Base-by-base conservation (phyloP, 306 rosid genomes). In the Medicago arabica region DNA sequence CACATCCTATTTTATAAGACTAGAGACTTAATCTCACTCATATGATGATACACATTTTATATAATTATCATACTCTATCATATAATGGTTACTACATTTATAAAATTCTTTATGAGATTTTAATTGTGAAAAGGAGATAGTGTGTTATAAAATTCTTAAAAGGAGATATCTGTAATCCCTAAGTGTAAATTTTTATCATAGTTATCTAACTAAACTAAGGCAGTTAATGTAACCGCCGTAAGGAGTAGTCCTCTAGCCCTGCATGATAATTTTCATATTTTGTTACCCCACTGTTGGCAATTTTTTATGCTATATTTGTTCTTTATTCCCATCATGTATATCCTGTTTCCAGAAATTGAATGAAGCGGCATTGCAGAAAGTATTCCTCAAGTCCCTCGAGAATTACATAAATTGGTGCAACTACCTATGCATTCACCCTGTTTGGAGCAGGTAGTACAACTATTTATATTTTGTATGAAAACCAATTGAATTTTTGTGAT, bases 391-490 rank as follows among this genome's bases (percentile, higher is more conserved):
- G 87, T 85, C 96, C 66, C 97, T 94, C 6, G 95, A 91, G 17
- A 94, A 94, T 85, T 94, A 94, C 87, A 80, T 86, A 8, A 94
- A 85, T 14, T 94, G 98, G 98, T 90, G 97, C 67, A 61, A 65
- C 71, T 91, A 94, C 80, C 84, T 94, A 84, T 73, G 89, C 83
- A 92, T 94, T 84, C 97, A 85, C 77, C 90, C 97, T 59, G 93
- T 90, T 79, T 94, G 96, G 95, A 91, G 91, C 96, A 88, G 85
- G 98, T 94, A 85, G 41, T 81, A 55, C 53, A 67, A 54, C 67
- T 54, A 18, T 60, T 61, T 68, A n/a, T 62, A 21, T 79, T 79
- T 60, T 78, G 11, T 75, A 71, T 72, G 50, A 53, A 65, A 49
- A 61, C 14, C 67, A 66, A 67, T 61, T 84, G 75, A 49, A 18